Base-by-base conservation (phyloP, 2,329 filamentous ascomycete species). In the Clonostachys solani region DNA sequence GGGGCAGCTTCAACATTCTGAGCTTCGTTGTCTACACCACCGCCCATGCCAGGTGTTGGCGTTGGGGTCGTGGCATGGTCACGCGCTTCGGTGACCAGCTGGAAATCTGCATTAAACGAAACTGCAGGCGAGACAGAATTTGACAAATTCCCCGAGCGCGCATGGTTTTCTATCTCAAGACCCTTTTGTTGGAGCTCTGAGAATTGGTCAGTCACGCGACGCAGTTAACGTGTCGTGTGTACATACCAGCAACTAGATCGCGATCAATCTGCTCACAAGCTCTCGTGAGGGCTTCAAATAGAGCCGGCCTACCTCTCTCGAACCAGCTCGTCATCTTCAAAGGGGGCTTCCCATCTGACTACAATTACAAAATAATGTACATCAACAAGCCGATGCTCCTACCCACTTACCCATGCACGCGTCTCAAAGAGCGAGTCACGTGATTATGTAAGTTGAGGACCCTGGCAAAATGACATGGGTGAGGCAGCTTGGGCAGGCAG, bases 201-300 rank as follows among this genome's bases (percentile, higher is more conserved):
- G 23, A 10, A 29, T 10, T 29, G 23, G 23, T 29, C 23, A 29
- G 23, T 29, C 23, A 29, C 23, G 23, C 23, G 23, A 29, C 23
- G 23, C 23, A 29, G 23, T 10, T 8, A 29, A 29, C 23, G 23
- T 29, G 23, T 29, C 23, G 23, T 29, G 23, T 10, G 23, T 8
- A 36, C 59, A 29, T 58, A 72, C 71, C 69, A 42, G 57, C 57
- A 35, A 54, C 51, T 18, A 71, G 54, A 40, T 67, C 61, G n/a
- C 56, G 57, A 40, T 70, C 68, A 43, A 75, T 65, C 19, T 63
- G 55, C 48, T 68, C 60, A 48, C 70, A 73, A 9, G 66, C 65
- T 33, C 60, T 54, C n/a, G 56, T 56, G 8, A 76, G 53, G 33
- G 69, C 70, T 50, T 67, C 60, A 16, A 71, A 57, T 13, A 76